phyloP scores from a whole-genome alignment of 202 grass and related monocot genomes.

The Hordeum pubiflorum region DNA sequence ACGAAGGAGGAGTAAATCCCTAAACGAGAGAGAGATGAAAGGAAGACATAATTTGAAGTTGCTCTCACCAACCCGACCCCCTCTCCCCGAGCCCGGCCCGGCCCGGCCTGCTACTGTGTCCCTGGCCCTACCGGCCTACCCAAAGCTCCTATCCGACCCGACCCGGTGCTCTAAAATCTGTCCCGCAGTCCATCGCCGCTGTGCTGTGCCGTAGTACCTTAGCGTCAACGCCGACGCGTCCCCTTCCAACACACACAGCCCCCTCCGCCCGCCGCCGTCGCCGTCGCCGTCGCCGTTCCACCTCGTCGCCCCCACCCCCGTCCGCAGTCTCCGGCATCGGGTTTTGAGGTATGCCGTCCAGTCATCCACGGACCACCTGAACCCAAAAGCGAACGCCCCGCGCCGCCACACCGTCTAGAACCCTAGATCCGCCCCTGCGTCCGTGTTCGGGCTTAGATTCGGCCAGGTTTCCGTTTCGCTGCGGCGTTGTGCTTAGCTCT shows the following conservation, averaged over 20 bases:
- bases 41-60: no score
- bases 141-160: no score
- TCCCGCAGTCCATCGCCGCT: no score
- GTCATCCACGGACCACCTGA: not conserved
- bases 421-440: not conserved
- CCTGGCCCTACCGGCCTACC: no score
- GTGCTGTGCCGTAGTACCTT: not conserved
- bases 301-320: not conserved
- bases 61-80: no score
- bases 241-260: not conserved
- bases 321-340: not conserved
- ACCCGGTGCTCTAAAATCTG: no score
- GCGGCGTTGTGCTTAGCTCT: not conserved
- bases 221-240: conserved; percentile 3
- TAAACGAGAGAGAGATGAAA: no score
- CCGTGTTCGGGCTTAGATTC: not conserved
- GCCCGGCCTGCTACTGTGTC: no score
- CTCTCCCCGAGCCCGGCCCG: no score
- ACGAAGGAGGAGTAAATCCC: no score
- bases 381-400: not conserved
- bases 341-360: not conserved
- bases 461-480: not conserved
- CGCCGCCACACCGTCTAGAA: not conserved
- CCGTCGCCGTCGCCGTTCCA: not conserved
- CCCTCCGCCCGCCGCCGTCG: not conserved